These are phyloP conservation scores for Cynanchum wilfordii DNA, from an alignment of 257 asterid genomes.

Conservation along the genomic window DNA sequence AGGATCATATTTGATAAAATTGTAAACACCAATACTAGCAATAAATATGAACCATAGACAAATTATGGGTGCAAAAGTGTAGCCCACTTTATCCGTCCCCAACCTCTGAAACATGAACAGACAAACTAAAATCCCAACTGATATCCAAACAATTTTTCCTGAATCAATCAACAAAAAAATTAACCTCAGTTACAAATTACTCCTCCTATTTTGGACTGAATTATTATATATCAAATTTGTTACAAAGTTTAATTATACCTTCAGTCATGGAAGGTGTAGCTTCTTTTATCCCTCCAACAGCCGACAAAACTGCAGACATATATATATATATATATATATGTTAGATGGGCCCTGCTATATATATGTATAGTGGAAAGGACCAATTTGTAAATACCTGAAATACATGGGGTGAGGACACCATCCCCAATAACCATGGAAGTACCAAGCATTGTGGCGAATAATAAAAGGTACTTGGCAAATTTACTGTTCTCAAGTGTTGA, in stretches of 20 bases:
- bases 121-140: conserved; percentile 42
- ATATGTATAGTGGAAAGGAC: too few relatives aligned
- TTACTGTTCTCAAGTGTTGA: conserved; percentile 44
- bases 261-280: conserved; percentile 35
- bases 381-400: conserved; percentile 38
- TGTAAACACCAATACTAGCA: conserved; percentile 46
- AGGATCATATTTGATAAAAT: conserved; percentile 46
- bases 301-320: conserved; percentile 51
- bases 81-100: conserved; percentile 68
- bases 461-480: conserved; percentile 41
- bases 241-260: conserved; percentile 13
- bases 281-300: conserved; percentile 60
- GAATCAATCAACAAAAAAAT: not conserved
- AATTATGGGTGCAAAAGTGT: conserved; percentile 51
- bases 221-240: too few relatives aligned
- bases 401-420: conserved; percentile 75
- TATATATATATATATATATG: not conserved
- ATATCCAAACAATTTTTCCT: conserved; percentile 39
- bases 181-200: not conserved
- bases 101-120: conserved; percentile 47
- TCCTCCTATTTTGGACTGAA: not conserved
- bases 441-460: conserved; percentile 60
- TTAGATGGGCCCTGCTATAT: too few relatives aligned
- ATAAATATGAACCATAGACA: conserved; percentile 44
- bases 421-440: conserved; percentile 89